A percentile compares a stretch with the other conserved stretches of the same genome.
phyloP scores from a whole-genome alignment of 768 basidiomycete species.

The Butyriboletus loyo region DNA sequence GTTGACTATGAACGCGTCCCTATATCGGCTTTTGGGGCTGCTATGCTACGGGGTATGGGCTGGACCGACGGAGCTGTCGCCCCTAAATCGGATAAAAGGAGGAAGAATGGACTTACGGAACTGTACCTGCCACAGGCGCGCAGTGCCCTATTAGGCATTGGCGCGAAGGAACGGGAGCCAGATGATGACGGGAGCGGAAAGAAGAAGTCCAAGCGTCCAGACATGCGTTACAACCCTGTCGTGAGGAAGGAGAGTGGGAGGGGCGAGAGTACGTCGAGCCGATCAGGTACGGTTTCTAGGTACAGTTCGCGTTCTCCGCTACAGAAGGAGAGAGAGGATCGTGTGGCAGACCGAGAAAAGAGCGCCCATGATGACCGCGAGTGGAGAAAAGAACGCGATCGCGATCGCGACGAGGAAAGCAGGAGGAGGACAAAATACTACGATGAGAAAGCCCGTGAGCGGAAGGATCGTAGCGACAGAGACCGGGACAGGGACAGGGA shows the following conservation, averaged over 20 bases:
- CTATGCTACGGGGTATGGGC: conserved; percentile 93
- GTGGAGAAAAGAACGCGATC: conserved; percentile 10
- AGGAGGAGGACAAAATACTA: conserved; percentile 11
- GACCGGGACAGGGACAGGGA: conserved; percentile 26
- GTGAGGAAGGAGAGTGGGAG: conserved; percentile 60
- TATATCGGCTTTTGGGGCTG: conserved; percentile 89
- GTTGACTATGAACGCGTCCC: conserved; percentile 93
- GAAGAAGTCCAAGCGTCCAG: conserved; percentile 47
- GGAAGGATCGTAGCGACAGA: conserved; percentile 9
- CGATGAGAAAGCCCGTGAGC: conserved; percentile 15
- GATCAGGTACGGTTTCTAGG: conserved; percentile 43
- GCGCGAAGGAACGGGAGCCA: conserved; percentile 83
- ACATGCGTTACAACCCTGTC: conserved; percentile 82
- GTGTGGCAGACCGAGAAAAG: conserved; percentile 4
- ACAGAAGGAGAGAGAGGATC: conserved; percentile 18
- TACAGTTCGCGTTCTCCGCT: conserved; percentile 50
- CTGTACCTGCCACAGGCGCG: conserved; percentile 81
- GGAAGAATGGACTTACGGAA: conserved; percentile 55
- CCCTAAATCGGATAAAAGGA: conserved; percentile 50
- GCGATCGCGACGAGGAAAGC: conserved; percentile 11
- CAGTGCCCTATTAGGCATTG: conserved; percentile 87
- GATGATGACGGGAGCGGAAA: conserved; percentile 66
- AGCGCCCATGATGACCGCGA: conserved; percentile 15
- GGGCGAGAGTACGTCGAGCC: conserved; percentile 28
- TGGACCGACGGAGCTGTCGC: conserved; percentile 85